These are phyloP conservation scores for Neotropicomus parvogracilis DNA, from an alignment of 1,284 basidiomycete genomes.

Conservation along the genomic window DNA sequence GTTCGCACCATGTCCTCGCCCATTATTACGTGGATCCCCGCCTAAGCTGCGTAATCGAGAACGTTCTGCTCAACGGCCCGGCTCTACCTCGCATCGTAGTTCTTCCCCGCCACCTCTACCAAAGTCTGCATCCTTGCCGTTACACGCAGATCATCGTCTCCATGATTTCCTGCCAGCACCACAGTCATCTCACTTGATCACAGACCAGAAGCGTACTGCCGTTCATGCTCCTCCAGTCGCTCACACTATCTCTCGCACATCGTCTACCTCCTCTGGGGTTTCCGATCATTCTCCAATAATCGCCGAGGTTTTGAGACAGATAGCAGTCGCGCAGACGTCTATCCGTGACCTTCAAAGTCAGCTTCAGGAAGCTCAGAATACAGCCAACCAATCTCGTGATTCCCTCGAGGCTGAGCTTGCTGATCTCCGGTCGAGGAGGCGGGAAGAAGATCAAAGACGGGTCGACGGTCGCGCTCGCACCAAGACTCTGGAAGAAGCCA, in stretches of 20 bases:
- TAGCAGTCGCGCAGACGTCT: constrained; percentile 63
- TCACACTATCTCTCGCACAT: constrained; percentile 27
- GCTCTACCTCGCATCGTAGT: constrained; percentile 44
- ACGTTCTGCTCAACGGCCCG: constrained; percentile 44
- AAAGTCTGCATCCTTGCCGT: constrained; percentile 73
- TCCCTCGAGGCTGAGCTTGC: constrained; percentile 72
- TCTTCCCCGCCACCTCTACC: constrained; percentile 76
- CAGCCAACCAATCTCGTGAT: constrained; percentile 60
- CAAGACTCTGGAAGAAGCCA: constrained; percentile 83
- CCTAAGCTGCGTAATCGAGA: constrained; percentile 58
- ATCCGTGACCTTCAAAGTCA: constrained; percentile 76
- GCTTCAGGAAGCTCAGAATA: constrained; percentile 63
- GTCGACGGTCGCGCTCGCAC: constrained; percentile 77
- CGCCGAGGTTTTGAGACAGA: constrained; percentile 73
- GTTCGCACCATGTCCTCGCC: constrained; percentile 41
- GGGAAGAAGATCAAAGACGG: constrained; percentile 77
- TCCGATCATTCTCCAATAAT: constrained; percentile 69
- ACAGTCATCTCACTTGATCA: constrained; percentile 36
- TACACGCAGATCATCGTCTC: constrained; percentile 47
- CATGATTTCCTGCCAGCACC: constrained; percentile 32
- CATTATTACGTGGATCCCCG: constrained; percentile 43
- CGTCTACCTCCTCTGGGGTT: constrained; percentile 23
- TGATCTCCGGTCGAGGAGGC: constrained; percentile 71
- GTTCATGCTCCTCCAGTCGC: constrained; percentile 35
- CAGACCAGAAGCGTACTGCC: constrained; percentile 36